Conservation (phyloP, 164 flowering plant species). For the Berberis thunbergii region DNA sequence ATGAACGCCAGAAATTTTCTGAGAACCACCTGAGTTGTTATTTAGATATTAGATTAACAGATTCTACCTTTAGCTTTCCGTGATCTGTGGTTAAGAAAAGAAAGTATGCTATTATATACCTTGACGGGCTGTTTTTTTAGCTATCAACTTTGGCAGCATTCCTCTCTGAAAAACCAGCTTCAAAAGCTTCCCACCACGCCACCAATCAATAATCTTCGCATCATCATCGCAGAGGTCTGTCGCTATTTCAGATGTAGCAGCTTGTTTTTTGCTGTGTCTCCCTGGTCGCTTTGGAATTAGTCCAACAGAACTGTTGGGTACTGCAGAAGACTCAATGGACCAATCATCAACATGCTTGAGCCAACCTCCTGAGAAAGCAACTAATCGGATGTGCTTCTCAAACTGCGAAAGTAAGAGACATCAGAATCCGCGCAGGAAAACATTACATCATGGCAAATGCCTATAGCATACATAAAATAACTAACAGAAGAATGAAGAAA, state of each 20-base stretch:
- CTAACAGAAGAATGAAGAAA: too few species aligned
- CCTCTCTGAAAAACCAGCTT: slow-evolving; percentile 62
- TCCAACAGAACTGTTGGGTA: slow-evolving; percentile 34
- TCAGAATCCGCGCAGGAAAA: too few species aligned
- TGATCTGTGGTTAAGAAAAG: too few species aligned
- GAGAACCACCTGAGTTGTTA: slow-evolving; percentile 54
- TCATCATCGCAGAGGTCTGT: slow-evolving; percentile 25
- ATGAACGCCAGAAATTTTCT: slow-evolving; percentile 47
- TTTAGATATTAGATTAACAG: neutral
- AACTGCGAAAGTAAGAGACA: slow-evolving; percentile 42
- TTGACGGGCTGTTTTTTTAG: slow-evolving; percentile 66
- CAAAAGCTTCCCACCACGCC: slow-evolving; percentile 71
- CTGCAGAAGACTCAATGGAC: slow-evolving; percentile 34
- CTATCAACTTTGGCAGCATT: slow-evolving; percentile 38
- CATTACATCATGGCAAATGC: too few species aligned
- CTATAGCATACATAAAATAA: too few species aligned
- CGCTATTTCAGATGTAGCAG: slow-evolving; percentile 29
- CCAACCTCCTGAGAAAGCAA: slow-evolving; percentile 82
- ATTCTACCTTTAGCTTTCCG: too few species aligned
- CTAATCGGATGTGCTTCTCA: slow-evolving; percentile 55
- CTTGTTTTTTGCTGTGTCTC: slow-evolving; percentile 50
- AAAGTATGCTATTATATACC: slow-evolving; percentile 26
- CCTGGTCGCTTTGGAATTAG: slow-evolving; percentile 49
- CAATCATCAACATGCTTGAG: slow-evolving; percentile 63
- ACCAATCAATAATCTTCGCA: slow-evolving; percentile 44